Conservation (phyloP, 1,284 basidiomycete species). For the Mycena sp. region DNA sequence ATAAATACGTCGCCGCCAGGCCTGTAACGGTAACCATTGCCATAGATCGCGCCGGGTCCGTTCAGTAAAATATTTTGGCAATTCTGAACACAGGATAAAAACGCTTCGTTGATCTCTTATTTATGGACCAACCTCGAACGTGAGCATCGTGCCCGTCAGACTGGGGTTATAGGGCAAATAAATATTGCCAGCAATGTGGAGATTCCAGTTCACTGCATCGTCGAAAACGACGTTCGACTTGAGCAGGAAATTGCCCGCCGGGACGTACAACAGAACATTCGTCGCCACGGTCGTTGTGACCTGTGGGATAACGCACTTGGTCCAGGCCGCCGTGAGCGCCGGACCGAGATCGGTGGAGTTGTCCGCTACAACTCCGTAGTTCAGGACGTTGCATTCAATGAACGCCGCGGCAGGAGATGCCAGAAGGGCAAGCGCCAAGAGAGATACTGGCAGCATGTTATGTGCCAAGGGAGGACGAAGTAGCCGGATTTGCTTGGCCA, state of each 20-base stretch:
- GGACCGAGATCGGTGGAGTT: slow-evolving; percentile 36
- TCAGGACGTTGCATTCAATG: slow-evolving; percentile 35
- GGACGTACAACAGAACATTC: slow-evolving; percentile 30
- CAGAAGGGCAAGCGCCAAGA: slow-evolving; percentile 19
- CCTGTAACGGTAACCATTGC: slow-evolving; percentile 36
- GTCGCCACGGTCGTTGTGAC: slow-evolving; percentile 27
- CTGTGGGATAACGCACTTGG: slow-evolving; percentile 28
- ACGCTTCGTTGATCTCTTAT: neutral
- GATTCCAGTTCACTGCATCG: slow-evolving; percentile 32
- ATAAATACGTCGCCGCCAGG: slow-evolving; percentile 28
- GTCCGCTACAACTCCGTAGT: slow-evolving; percentile 37
- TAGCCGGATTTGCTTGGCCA: neutral
- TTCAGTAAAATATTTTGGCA: slow-evolving; percentile 34
- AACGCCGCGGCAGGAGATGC: slow-evolving; percentile 13
- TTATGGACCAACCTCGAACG: slow-evolving; percentile 26
- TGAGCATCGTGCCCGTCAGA: slow-evolving; percentile 33
- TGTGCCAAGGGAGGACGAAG: neutral
- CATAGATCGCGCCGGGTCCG: slow-evolving; percentile 34
- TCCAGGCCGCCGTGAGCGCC: slow-evolving; percentile 32
- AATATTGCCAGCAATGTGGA: slow-evolving; percentile 32
- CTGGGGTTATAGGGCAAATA: slow-evolving; percentile 28
- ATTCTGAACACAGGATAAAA: slow-evolving; percentile 12
- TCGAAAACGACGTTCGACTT: slow-evolving; percentile 30
- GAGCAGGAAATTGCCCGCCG: slow-evolving; percentile 31
- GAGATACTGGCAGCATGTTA: slow-evolving; percentile 10